A percentile compares a stretch with the other conserved stretches of the same genome.
These are phyloP conservation scores for Aspergillus hiratsukae DNA, from an alignment of 2,329 filamentous ascomycete genomes.

Conservation along the genomic window DNA sequence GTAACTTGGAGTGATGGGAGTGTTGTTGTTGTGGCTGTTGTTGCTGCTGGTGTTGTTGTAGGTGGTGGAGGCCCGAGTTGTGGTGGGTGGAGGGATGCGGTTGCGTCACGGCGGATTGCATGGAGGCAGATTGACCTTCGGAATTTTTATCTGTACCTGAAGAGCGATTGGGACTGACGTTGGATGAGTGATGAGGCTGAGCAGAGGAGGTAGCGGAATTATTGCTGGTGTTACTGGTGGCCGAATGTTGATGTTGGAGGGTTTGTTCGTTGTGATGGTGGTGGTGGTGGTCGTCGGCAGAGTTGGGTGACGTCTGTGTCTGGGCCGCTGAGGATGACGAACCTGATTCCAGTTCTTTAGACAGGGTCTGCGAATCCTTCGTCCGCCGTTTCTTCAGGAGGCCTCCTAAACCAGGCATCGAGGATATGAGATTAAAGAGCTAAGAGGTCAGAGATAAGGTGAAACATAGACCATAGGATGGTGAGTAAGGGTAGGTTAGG, in stretches of 20 bases:
- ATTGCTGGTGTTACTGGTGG: slow-evolving; percentile 25
- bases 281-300: slow-evolving; percentile 23
- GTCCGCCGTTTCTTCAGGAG: slow-evolving; percentile 99
- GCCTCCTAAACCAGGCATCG: slow-evolving; percentile 84
- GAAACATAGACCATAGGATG: slow-evolving; percentile 20
- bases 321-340: slow-evolving; percentile 60
- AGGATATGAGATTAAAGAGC: slow-evolving; percentile 22
- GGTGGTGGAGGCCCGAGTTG: slow-evolving; percentile 37
- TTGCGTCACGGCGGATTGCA: slow-evolving; percentile 35
- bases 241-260: slow-evolving; percentile 26
- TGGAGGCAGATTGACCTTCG: slow-evolving; percentile 29
- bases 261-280: slow-evolving; percentile 19
- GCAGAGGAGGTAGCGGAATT: slow-evolving; percentile 10
- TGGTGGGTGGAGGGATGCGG: slow-evolving; percentile 27
- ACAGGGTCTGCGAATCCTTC: slow-evolving; percentile 66
- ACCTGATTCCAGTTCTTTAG: slow-evolving; percentile 61
- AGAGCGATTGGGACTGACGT: slow-evolving; percentile 11
- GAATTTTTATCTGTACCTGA: slow-evolving; percentile 16
- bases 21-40: slow-evolving; percentile 20
- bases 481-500: slow-evolving; percentile 19
- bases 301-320: slow-evolving; percentile 56
- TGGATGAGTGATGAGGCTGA: slow-evolving; percentile 15
- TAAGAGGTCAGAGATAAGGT: slow-evolving; percentile 10
- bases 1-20: slow-evolving; percentile 75
- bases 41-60: neutral